These are phyloP conservation scores for Metarhizium rileyi DNA, from an alignment of 2,329 filamentous ascomycete species.

Conservation along the genomic window DNA sequence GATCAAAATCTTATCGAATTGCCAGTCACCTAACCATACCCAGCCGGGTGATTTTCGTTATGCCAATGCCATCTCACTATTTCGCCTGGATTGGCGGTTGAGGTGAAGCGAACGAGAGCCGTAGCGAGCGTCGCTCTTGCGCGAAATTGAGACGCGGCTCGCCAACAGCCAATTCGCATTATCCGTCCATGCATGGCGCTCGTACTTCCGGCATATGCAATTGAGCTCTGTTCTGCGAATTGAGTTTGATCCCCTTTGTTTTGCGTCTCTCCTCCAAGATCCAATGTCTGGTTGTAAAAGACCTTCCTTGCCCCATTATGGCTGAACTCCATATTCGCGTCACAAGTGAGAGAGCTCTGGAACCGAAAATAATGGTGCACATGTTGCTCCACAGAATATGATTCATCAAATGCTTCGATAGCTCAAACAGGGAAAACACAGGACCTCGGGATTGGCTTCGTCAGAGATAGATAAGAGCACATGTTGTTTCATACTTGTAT, in stretches of 20 bases:
- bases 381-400: background rate
- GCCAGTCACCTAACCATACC: background rate
- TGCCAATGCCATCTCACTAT: background rate
- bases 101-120: background rate
- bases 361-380: background rate
- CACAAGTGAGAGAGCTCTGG: background rate
- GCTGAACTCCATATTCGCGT: background rate
- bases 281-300: background rate
- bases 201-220: background rate
- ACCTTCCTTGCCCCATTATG: background rate
- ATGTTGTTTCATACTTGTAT: background rate
- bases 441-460: background rate
- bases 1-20: background rate
- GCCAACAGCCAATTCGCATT: background rate
- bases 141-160: conserved; percentile 1
- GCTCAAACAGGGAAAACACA: background rate
- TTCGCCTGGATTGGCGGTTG: background rate
- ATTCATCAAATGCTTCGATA: background rate
- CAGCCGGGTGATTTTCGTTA: background rate
- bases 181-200: background rate
- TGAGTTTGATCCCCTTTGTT: background rate
- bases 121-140: background rate
- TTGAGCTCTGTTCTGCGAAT: background rate
- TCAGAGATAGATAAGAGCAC: background rate
- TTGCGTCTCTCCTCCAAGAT: background rate